Conservation (phyloP, 2,329 filamentous ascomycete genomes). For the Xylaria sp. region DNA sequence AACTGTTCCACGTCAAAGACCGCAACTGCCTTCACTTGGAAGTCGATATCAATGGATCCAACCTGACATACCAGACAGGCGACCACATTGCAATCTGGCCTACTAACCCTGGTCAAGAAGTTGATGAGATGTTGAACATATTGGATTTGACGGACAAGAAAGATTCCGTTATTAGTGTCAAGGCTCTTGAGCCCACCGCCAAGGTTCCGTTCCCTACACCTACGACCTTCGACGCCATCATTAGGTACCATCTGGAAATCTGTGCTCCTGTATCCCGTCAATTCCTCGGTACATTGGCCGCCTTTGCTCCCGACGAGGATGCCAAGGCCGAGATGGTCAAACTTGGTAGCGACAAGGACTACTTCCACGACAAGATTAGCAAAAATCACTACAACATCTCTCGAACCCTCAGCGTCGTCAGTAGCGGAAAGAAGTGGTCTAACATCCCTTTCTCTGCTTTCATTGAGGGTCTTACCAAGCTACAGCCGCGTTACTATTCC, state of each 20-base stretch:
- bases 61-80: constrained; percentile 92
- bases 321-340: constrained; percentile 89
- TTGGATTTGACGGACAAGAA: constrained; percentile 81
- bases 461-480: constrained; percentile 92
- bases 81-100: constrained; percentile 99
- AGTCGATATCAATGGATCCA: constrained; percentile 88
- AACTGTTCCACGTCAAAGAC: constrained; percentile 89
- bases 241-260: constrained; percentile 97
- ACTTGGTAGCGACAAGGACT: constrained; percentile 92
- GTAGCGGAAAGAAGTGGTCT: constrained; percentile 80
- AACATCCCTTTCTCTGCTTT: constrained; percentile 93
- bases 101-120: constrained; percentile 91
- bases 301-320: constrained; percentile 87
- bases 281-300: constrained; percentile 85
- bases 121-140: constrained; percentile 86
- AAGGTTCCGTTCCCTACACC: constrained; percentile 98
- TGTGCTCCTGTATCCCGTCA: constrained; percentile 96
- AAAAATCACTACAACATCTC: constrained; percentile 89
- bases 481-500: constrained; percentile 98
- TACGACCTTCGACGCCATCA: constrained; percentile 92
- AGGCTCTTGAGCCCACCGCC: constrained; percentile 91
- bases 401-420: constrained; percentile 79
- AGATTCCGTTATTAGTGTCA: constrained; percentile 85
- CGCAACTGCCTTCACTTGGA: constrained; percentile 98
- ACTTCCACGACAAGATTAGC: constrained; percentile 88